These are phyloP conservation scores for Juglanconis oblonga DNA, from an alignment of 2,329 filamentous ascomycete genomes.

Conservation along the genomic window DNA sequence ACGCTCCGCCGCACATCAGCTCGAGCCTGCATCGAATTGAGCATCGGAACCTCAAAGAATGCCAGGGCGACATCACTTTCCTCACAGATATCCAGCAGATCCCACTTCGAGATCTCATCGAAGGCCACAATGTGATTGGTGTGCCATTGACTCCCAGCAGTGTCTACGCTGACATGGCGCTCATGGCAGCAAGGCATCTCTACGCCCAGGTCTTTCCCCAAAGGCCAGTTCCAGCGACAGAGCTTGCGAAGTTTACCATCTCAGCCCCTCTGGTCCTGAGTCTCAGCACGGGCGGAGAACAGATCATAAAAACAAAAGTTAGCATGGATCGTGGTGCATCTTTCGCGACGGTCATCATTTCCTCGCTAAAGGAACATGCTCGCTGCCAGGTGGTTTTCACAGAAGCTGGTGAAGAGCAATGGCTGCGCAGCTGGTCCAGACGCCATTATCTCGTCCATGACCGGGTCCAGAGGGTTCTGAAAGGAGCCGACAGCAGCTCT, in stretches of 20 bases:
- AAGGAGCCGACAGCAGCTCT: too few species aligned
- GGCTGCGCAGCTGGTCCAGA: slow-evolving; percentile 45
- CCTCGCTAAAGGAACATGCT: background rate
- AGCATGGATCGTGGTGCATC: background rate
- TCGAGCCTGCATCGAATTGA: too few species aligned
- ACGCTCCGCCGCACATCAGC: background rate
- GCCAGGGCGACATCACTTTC: background rate
- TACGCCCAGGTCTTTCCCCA: background rate
- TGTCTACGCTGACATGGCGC: slow-evolving; percentile 56
- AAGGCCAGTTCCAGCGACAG: background rate
- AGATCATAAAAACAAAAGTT: background rate
- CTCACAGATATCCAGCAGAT: slow-evolving; percentile 40
- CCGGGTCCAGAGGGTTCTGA: slow-evolving; percentile 45
- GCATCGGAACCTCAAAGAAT: too few species aligned
- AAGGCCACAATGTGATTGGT: slow-evolving; percentile 56
- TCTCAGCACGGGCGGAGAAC: background rate
- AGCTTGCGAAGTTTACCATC: background rate
- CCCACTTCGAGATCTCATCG: slow-evolving; percentile 52
- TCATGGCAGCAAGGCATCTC: slow-evolving; percentile 50
- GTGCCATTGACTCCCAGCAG: slow-evolving; percentile 48
- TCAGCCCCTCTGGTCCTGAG: background rate
- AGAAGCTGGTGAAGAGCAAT: slow-evolving; percentile 40
- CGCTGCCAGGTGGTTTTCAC: slow-evolving; percentile 48
- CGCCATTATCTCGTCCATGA: slow-evolving; percentile 35
- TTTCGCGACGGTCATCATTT: background rate